Evolutionary conservation across 2,329 filamentous ascomycete species (phyloP), one percentile per base, ranked within the genome.

Genomic region (Pestalotiopsis sp.): DNA sequence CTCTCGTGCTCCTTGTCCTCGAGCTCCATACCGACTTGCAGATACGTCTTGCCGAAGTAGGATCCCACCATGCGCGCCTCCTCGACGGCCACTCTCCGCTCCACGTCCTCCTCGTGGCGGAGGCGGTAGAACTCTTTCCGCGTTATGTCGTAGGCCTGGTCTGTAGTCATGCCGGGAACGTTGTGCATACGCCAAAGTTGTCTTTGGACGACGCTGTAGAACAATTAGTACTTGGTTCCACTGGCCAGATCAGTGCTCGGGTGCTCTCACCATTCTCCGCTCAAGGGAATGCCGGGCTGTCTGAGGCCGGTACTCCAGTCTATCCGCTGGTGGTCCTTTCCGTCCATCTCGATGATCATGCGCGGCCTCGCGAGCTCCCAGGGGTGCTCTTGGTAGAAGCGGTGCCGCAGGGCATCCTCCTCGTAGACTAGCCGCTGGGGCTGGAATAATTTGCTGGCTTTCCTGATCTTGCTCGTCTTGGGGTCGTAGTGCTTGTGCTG

Each of bases 351-450:
- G 11, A 98, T 83, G 61, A 99, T 85, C 69, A 97, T 86, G 73
- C 93, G 88, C 67, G 96, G 96, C 71, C 95, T 88, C 20, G 96
- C 96, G 77, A 99, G 84, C 82, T 99, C 96, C 96, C 96, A 99
- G 4, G 96, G 96, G 79, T 99, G 96, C 80, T 99, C 95, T 76
- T 87, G 90, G 84, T 93, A 99, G 83, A 98, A 99, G 36, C 91
- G 89, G 73, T 82, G 85, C 71, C 96, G 91, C 76, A 99, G 85
- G 69, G 83, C 81, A 81, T 99, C 96, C 80, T 99, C 96, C 69
- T 92, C 89, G 79, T 96, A 98, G 66, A 83, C 83, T 71, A 99
- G 91, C 68, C 85, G 82, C 72, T 94, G 88, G 1, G 96, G 96
- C 74, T 91, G 89, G 84, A 95, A 98, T 74, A 97, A 83, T 74